Conservation (phyloP, 2,329 filamentous ascomycete species). For the Chrysoporthe austroafricana region DNA sequence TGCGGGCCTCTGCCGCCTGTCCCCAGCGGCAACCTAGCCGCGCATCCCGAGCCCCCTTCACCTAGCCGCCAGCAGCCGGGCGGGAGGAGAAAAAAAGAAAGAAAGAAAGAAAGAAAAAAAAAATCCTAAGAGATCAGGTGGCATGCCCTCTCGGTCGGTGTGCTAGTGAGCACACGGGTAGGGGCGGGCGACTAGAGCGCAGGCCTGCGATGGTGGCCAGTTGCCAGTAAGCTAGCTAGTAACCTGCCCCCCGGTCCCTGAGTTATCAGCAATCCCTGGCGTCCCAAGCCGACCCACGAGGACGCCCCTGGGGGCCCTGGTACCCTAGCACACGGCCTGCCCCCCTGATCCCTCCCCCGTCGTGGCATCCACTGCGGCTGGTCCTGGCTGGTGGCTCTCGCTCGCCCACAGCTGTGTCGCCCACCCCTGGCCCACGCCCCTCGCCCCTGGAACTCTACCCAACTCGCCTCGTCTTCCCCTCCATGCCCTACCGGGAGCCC, state of each 20-base stretch:
- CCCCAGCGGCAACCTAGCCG: neutral
- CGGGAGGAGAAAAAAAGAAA: neutral
- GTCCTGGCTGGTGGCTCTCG: slow-evolving; percentile 13
- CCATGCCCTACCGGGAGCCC: slow-evolving; percentile 6
- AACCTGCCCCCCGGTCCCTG: neutral
- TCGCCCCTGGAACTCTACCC: slow-evolving; percentile 17
- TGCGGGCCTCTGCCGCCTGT: neutral
- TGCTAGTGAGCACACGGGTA: neutral
- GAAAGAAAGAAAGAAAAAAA: neutral
- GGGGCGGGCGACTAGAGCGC: neutral
- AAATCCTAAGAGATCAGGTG: neutral
- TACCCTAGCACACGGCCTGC: neutral
- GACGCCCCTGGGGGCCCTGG: neutral
- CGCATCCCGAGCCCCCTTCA: neutral
- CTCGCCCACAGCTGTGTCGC: slow-evolving; percentile 5
- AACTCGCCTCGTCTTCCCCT: slow-evolving; percentile 19
- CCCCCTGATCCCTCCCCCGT: slow-evolving; percentile 20
- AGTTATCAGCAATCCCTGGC: slow-evolving; percentile 1
- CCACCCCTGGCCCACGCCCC: slow-evolving; percentile 14
- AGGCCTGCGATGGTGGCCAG: neutral
- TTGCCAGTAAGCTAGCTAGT: neutral
- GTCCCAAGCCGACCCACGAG: slow-evolving; percentile 1
- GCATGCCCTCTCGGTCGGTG: neutral
- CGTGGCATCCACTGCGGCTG: slow-evolving; percentile 16
- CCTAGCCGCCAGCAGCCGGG: neutral